Evolutionary conservation across 2,329 filamentous ascomycete genomes (phyloP), one percentile per base, ranked within the genome.

Genomic region (Claviceps purpurea): DNA sequence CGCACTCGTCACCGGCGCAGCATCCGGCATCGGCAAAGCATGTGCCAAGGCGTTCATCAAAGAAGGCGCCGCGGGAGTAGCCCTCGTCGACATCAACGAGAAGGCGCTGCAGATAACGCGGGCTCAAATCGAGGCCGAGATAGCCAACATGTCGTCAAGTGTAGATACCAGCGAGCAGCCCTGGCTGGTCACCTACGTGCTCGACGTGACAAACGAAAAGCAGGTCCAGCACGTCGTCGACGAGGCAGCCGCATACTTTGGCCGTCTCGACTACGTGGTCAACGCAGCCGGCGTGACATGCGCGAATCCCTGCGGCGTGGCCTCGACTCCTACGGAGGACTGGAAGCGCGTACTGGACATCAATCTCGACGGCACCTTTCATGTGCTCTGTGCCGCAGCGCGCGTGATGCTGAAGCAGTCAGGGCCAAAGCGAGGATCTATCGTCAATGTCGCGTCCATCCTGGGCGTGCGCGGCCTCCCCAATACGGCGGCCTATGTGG

Each of bases 381-480:
- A 65, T 52, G 62, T 73, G 2, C 56, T 73, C 77, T 10, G 30
- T 34, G 72, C 16, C 40, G 40, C 40, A 18, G 40, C n/a, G n/a
- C 8, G 40, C 6, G 30, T 34, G 10, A 34, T 34, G 30, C 30
- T 34, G 30, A 34, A 34, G 30, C 30, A 34, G 30, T 34, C 30
- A 11, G 30, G 30, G 10, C 30, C 30, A 34, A 7, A 41, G 40
- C 40, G 40, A 10, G 40, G 40, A 10, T 41, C n/a, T 5, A 41
- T 41, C 40, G 16, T 41, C 40, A 41, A 41, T 18, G 2, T 41
- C 16, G 40, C 40, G 16, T 41, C 40, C 40, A 74, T 79, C 65
- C 72, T 73, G 50, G 76, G 75, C 13, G 51, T 76, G 18, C 65
- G 76, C 7, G 71, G 68, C 1, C 62, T 70, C 2, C 57, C 59